Evolutionary conservation across 345 rosid species (phyloP), one percentile per base, ranked within the genome.

Genomic region (Ricinus communis): DNA sequence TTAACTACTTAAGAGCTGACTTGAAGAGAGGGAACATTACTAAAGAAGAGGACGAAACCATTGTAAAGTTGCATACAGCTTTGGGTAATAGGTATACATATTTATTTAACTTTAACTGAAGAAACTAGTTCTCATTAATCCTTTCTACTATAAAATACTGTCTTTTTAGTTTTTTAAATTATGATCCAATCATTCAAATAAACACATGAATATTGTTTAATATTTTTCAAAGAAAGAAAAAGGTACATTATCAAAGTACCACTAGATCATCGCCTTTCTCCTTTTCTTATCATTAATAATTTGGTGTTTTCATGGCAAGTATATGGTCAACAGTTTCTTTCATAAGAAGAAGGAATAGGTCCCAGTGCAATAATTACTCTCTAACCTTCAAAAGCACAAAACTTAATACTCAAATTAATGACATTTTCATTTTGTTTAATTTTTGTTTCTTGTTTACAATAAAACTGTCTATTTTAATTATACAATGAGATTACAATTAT

Each of bases 1-100:
- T 89, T 45, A 93, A 93, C 72, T 91, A 93, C 76, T 77, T 93
- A 69, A 93, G 91, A 81, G 70, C 83, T 59, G 97, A 84, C 60
- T 65, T 93, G 78, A 93, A 89, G 81, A 89, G 92, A 86, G 98
- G 98, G 24, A 89, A 91, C 71, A 85, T 93, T 52, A 85, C 93
- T 22, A 16, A 88, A 28, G 84, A 85, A 50, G 98, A 93, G 60
- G 93, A 93, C 76, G 87, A 87, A 24, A 83, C 76, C 79, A 91
- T 93, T 51, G 87, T 93, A 24, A 83, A 87, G 82, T 74, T 93
- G 85, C 98, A 87, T 55, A 62, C 74, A 24, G 74, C 86, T 72
- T 74, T 91, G 65, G 98, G 98, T 7, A 93, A 93, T 71, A 88
- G 90, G 98, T 93, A 71, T 19, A 16, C 24, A 13, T 68, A 5